Conservation (phyloP, 2,329 filamentous ascomycete species). For the Microsporum audouinii region DNA sequence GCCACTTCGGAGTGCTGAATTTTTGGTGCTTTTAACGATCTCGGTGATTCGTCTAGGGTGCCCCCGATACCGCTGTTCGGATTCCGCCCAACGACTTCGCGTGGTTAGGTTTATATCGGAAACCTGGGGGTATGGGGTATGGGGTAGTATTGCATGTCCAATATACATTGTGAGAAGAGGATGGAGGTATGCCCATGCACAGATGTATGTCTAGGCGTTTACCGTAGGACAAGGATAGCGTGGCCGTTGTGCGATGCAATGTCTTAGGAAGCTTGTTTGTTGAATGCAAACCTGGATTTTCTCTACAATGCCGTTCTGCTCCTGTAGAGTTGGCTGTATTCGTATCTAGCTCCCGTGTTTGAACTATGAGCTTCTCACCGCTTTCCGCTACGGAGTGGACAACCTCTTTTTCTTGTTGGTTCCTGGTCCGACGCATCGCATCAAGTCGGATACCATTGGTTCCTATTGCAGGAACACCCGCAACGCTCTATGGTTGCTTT, state of each 20-base stretch:
- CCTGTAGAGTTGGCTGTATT: neutral
- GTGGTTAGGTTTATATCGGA: neutral
- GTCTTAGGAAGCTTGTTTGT: constrained; percentile 1
- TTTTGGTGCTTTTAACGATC: neutral
- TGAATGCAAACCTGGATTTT: no score
- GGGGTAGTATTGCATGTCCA: neutral
- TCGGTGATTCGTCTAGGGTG: neutral
- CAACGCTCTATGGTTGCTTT: neutral
- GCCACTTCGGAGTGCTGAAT: neutral
- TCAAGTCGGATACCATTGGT: neutral
- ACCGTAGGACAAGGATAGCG: neutral
- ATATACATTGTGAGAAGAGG: neutral
- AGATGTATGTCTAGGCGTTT: neutral
- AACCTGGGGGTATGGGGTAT: neutral
- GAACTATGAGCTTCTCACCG: neutral
- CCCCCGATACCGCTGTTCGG: neutral
- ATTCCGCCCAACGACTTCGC: neutral
- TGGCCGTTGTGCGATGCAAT: neutral
- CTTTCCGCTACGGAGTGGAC: neutral
- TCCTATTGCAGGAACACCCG: neutral
- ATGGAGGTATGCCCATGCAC: neutral
- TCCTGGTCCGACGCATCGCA: neutral
- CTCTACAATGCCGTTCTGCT: neutral
- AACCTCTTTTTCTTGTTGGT: neutral
- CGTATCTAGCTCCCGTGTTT: neutral